These are phyloP conservation scores for Oenanthe sinensis DNA, from an alignment of 129 eudicot genomes.

Conservation along the genomic window DNA sequence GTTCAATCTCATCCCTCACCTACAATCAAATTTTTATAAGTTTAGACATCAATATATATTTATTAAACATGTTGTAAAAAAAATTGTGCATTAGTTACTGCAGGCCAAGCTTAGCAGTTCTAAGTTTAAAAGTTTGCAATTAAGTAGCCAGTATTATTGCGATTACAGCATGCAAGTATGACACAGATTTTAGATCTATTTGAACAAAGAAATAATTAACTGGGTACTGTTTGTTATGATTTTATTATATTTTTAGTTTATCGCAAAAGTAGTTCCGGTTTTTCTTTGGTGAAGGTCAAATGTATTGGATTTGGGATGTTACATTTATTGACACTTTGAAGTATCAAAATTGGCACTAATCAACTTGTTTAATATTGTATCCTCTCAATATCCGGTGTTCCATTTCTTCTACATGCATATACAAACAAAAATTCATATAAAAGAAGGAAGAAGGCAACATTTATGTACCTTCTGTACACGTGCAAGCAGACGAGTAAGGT, in stretches of 20 bases:
- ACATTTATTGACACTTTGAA: not conserved
- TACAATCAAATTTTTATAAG: conserved; percentile 18
- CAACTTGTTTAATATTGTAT: not conserved
- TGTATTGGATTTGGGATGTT: no score
- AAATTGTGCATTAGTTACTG: not conserved
- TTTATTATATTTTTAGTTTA: not conserved
- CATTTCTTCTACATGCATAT: not conserved
- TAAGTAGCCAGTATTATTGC: not conserved
- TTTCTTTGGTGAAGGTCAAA: not conserved
- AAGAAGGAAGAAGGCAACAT: not conserved
- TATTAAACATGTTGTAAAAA: not conserved
- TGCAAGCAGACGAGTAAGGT: conserved; percentile 96
- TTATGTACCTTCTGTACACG: conserved; percentile 82
- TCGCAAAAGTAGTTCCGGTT: not conserved
- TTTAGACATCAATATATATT: no score
- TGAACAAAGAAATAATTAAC: not conserved
- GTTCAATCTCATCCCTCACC: conserved; percentile 99
- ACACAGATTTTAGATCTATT: not conserved
- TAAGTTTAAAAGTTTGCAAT: not conserved
- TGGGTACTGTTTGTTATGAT: not conserved
- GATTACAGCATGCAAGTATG: not conserved
- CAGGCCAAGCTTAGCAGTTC: not conserved
- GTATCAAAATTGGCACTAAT: not conserved
- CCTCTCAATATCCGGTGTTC: not conserved
- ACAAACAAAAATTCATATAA: not conserved